phyloP scores from a whole-genome alignment of 2,329 filamentous ascomycete species.

The Teratosphaeria gauchensis region DNA sequence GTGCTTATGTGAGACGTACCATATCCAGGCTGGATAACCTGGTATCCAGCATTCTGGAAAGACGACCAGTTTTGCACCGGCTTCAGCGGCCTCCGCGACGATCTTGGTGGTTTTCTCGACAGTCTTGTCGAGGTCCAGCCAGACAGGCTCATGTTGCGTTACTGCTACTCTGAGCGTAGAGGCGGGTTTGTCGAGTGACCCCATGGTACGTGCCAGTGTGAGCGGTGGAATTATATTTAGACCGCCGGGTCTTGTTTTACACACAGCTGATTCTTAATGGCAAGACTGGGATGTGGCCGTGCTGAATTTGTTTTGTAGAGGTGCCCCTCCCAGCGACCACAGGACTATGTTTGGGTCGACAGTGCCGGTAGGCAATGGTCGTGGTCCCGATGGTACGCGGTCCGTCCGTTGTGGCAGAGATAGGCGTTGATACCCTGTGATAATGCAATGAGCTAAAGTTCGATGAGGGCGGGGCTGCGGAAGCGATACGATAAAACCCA shows the following conservation, averaged over 20 bases:
- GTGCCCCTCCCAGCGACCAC: no score
- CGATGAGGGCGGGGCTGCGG: no score
- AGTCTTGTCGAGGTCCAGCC: slow-evolving; percentile 47
- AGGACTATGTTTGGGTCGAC: no score
- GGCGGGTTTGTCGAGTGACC: not conserved
- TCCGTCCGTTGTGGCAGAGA: no score
- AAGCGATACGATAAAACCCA: no score
- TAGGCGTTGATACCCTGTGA: no score
- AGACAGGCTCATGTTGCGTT: slow-evolving; percentile 50
- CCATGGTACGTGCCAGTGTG: not conserved
- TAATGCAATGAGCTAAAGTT: no score
- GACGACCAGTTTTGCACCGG: slow-evolving; percentile 44
- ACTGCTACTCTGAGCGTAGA: slow-evolving; percentile 32
- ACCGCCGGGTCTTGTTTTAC: not conserved
- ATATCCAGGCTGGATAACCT: slow-evolving; percentile 35
- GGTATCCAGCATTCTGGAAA: slow-evolving; percentile 36
- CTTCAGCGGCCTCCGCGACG: slow-evolving; percentile 46
- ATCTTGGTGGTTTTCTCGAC: slow-evolving; percentile 49
- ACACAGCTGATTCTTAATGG: not conserved
- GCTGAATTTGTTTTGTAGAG: no score
- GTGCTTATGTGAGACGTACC: slow-evolving; percentile 22
- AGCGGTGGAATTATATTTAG: no score
- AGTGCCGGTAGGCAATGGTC: no score
- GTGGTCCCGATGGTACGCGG: no score
- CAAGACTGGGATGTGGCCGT: no score